Conservation (phyloP, 1,284 basidiomycete species). For the Stereum hirsutum region DNA sequence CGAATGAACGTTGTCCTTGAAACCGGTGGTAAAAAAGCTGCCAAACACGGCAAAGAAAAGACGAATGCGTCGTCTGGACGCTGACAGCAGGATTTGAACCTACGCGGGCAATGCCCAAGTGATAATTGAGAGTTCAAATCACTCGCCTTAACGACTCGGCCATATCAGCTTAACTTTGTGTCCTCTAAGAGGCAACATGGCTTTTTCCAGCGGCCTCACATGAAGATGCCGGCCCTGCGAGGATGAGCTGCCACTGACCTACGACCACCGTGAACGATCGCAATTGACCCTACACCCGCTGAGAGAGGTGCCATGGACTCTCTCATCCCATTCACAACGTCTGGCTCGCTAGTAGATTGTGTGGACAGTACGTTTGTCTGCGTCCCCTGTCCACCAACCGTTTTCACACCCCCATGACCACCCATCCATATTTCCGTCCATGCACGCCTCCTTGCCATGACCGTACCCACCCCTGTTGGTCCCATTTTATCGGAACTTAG, state of each 20-base stretch:
- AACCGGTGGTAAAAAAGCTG: too few relatives aligned
- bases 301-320: conserved; percentile 63
- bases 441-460: conserved; percentile 17
- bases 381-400: conserved; percentile 39
- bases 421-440: conserved; percentile 17
- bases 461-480: conserved; percentile 10
- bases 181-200: background rate
- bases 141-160: conserved; percentile 80
- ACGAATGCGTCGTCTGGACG: too few relatives aligned
- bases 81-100: conserved; percentile 77
- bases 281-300: background rate
- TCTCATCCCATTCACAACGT: conserved; percentile 93
- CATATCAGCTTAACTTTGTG: conserved; percentile 46
- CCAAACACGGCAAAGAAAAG: too few relatives aligned
- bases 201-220: background rate
- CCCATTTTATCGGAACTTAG: conserved; percentile 47
- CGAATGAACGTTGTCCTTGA: too few relatives aligned
- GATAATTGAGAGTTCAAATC: conserved; percentile 61
- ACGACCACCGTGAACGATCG: background rate
- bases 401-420: conserved; percentile 36
- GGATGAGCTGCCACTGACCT: background rate
- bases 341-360: conserved; percentile 92
- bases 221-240: background rate
- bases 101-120: conserved; percentile 70
- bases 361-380: conserved; percentile 91